Evolutionary conservation across 2,329 filamentous ascomycete species (phyloP), one percentile per base, ranked within the genome.

Genomic region (Aspergillus intermedius): DNA sequence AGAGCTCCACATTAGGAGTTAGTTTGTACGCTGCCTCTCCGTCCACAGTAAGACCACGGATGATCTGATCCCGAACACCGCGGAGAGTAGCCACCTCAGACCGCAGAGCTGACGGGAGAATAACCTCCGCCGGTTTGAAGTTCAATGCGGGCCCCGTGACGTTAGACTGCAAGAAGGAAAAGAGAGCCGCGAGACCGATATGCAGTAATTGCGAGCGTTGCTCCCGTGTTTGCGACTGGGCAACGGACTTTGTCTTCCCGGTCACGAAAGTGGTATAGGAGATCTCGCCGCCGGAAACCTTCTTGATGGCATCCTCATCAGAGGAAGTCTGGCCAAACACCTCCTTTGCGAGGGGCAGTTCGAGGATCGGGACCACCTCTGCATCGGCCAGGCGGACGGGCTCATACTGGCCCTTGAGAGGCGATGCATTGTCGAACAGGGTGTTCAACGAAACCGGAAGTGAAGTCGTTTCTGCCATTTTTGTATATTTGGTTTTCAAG

Each of bases 11-110:
- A 55, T 87, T 80, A 0, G 91, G 89, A 17, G 90, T 90, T 49
- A 95, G 78, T 43, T 84, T 81, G 68, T 97, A 98, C 0, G 87
- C 86, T 0, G 87, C 85, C 42, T 94, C 85, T 9, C 93, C 93
- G 65, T 98, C 93, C 0, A 89, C 77, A 21, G 84, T 81, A 7
- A 97, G 76, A 13, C 80, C 80, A 2, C 71, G 70, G n/a, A 95
- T 73, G 45, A 90, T 82, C n/a, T 76, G 68, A 53, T 76, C 75
- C 47, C 79, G 75, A 13, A 84, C 60, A 0, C 66, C 62, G 40
- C 69, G 68, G 1, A 78, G 56, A 3, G 53, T 74, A 3, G 76
- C 64, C 23, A 71, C 68, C n/a, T 71, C 58, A 1, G 56, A 51
- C 30, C 58, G 63, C 40, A 73, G 56, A 8, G 49, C 34, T n/a